Evolutionary conservation across 1,284 basidiomycete species (phyloP).

Genomic region (Fomes fomentarius): DNA sequence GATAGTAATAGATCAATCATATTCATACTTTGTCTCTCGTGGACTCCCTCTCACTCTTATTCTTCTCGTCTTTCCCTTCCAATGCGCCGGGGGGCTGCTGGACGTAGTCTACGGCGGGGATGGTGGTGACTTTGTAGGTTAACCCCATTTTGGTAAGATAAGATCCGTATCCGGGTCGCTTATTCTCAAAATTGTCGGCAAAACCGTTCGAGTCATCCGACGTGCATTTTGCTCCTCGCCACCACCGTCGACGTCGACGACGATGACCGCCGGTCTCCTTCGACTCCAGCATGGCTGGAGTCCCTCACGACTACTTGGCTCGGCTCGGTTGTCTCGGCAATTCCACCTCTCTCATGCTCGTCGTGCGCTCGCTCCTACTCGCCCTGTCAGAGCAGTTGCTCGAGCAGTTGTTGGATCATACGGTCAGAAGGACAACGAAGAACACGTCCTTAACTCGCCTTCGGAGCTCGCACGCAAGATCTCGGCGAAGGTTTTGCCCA

Average conservation of each 20-base stretch:
- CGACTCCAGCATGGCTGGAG: constrained; percentile 29
- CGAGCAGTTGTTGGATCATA: constrained; percentile 35
- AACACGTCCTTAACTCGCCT: constrained; percentile 85
- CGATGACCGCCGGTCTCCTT: constrained; percentile 29
- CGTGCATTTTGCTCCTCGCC: constrained; percentile 14
- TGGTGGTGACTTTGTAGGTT: too few species aligned
- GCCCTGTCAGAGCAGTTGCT: constrained; percentile 40
- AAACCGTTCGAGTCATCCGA: constrained; percentile 15
- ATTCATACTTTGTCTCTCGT: too few species aligned
- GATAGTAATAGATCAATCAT: too few species aligned
- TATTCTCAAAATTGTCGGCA: constrained; percentile 12
- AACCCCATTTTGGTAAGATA: constrained; percentile 12
- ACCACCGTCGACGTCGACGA: constrained; percentile 21
- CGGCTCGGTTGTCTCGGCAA: constrained; percentile 26
- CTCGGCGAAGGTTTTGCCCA: constrained; percentile 89
- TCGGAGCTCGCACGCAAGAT: constrained; percentile 91
- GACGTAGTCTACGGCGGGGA: too few species aligned
- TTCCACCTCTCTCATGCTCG: constrained; percentile 39
- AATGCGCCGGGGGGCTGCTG: too few species aligned
- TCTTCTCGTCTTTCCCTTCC: too few species aligned
- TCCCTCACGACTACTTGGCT: constrained; percentile 27
- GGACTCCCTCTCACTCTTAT: too few species aligned
- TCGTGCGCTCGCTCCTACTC: constrained; percentile 39
- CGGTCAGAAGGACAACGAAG: constrained; percentile 57
- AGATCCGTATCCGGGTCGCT: constrained; percentile 4